Percentiles rank a stretch among this genome's conserved stretches.
Conservation (phyloP, 2,329 filamentous ascomycete species). For the Colletotrichum lindemuthianum region DNA sequence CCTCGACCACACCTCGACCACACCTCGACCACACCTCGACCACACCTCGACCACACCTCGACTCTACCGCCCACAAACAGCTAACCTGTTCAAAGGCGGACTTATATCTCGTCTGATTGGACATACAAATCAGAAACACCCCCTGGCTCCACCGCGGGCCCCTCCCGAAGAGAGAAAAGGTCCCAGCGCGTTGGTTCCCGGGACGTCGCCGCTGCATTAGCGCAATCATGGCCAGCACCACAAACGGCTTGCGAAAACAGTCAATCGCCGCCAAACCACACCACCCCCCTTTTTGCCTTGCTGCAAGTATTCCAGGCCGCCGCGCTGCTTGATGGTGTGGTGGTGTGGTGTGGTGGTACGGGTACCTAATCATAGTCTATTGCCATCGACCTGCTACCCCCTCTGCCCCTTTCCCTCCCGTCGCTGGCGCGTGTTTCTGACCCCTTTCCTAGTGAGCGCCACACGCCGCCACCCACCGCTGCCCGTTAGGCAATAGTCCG, state of each 20-base stretch:
- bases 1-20: conserved; percentile 3
- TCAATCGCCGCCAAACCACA: conserved; percentile 3
- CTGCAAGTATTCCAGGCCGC: too few relatives aligned
- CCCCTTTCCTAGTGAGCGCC: neutral
- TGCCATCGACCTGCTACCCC: neutral
- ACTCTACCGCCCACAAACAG: neutral
- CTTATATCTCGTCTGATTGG: neutral
- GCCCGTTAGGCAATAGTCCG: neutral
- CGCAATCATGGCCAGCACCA: conserved; percentile 15
- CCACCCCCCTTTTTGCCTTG: conserved; percentile 7
- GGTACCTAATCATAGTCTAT: neutral
- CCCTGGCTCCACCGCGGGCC: conserved; percentile 27
- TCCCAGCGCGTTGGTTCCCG: conserved; percentile 35
- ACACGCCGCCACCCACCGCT: neutral
- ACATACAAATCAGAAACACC: conserved; percentile 12
- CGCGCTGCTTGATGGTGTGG: neutral
- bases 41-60: neutral
- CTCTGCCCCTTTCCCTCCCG: neutral
- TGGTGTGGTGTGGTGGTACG: neutral
- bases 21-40: neutral
- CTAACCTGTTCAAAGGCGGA: neutral
- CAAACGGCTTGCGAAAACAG: neutral
- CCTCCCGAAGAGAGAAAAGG: conserved; percentile 31
- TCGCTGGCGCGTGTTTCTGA: too few relatives aligned
- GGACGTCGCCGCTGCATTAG: conserved; percentile 34